phyloP scores from a whole-genome alignment of 805 yeast species.

The Hanseniaspora lindneri region DNA sequence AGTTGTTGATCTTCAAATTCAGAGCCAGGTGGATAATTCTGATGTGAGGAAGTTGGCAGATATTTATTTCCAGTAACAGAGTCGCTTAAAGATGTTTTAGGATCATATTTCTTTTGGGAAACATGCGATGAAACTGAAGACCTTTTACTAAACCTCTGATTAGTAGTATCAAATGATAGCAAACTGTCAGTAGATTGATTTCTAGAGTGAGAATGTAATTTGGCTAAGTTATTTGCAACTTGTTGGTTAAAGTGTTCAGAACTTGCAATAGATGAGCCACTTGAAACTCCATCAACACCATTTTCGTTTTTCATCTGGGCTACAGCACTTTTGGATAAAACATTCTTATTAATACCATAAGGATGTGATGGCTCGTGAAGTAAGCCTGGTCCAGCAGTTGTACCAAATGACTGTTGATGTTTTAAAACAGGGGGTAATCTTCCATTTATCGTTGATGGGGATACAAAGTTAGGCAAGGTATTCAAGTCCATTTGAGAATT shows the following conservation, averaged over 20 bases:
- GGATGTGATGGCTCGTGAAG: background rate
- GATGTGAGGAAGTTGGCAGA: background rate
- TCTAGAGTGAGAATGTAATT: constrained; percentile 13
- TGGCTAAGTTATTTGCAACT: constrained; percentile 13
- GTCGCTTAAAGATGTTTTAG: background rate
- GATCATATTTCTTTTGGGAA: background rate
- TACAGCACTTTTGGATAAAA: constrained; percentile 9
- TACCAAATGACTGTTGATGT: background rate
- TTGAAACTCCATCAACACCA: constrained; percentile 10
- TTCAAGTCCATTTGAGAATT: constrained; percentile 33
- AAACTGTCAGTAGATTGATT: constrained; percentile 15
- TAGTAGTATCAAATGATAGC: constrained; percentile 7
- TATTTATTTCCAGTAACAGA: background rate
- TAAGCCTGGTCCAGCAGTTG: background rate
- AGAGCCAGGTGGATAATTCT: no score
- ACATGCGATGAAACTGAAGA: background rate
- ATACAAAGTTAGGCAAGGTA: constrained; percentile 4
- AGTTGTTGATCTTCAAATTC: no score
- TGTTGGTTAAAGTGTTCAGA: constrained; percentile 16
- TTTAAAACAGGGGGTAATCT: background rate
- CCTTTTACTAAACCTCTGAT: constrained; percentile 1
- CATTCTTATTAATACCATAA: background rate
- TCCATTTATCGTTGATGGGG: background rate
- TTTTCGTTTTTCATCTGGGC: constrained; percentile 10
- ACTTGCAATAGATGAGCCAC: constrained; percentile 11